Percentiles rank a stretch among this genome's conserved stretches.
Evolutionary conservation across 78 protist species (phyloP).

Genomic region (Dictyostelium brefeldianum): DNA sequence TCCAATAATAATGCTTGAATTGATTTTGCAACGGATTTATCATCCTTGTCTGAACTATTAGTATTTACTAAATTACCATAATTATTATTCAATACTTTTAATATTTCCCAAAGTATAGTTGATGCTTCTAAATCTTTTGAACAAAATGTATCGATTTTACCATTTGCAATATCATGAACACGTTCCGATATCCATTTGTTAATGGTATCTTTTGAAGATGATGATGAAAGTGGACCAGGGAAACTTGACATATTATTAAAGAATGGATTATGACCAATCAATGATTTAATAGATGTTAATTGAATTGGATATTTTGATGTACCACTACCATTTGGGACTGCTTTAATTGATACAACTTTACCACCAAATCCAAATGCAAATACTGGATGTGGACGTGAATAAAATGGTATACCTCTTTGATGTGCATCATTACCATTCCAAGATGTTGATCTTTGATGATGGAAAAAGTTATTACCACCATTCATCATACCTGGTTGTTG

Average conservation of each 20-base stretch:
- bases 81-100: slow-evolving; percentile 23
- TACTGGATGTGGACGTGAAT: slow-evolving; percentile 74
- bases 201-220: slow-evolving; percentile 48
- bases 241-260: slow-evolving; percentile 49
- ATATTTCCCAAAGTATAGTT: slow-evolving; percentile 48
- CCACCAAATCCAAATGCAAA: slow-evolving; percentile 83
- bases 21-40: neutral
- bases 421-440: slow-evolving; percentile 34
- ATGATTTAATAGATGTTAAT: neutral
- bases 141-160: slow-evolving; percentile 32
- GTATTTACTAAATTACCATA: slow-evolving; percentile 9
- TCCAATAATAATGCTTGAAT: slow-evolving; percentile 24
- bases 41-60: neutral
- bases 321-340: neutral
- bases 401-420: slow-evolving; percentile 22
- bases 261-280: neutral
- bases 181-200: slow-evolving; percentile 68
- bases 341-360: slow-evolving; percentile 30
- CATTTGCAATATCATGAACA: slow-evolving; percentile 33
- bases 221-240: slow-evolving; percentile 72
- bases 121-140: slow-evolving; percentile 56
- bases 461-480: neutral
- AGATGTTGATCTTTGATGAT: slow-evolving; percentile 37
- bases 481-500: neutral
- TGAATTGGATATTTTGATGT: slow-evolving; percentile 14